Evolutionary conservation across 2,329 filamentous ascomycete genomes (phyloP), one percentile per base, ranked within the genome.

Genomic region (Fusarium anthophilum): DNA sequence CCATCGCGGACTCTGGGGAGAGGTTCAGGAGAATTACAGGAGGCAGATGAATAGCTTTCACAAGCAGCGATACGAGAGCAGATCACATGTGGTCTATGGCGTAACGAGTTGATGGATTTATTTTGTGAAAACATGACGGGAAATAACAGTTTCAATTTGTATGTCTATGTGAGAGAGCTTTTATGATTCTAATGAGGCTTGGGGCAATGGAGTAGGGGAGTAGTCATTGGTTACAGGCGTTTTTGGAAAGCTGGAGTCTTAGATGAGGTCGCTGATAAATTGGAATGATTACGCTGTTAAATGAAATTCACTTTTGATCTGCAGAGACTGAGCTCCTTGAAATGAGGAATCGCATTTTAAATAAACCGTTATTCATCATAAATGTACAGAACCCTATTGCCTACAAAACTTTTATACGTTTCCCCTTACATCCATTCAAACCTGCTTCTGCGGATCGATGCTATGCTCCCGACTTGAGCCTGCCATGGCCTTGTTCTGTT

Each of bases 11-110:
- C 61, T 80, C 6, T 77, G 80, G 50, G 80, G 80, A 1, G 66
- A 80, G 35, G 80, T 81, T 14, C 77, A 79, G 61, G 78, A 81
- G 58, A 64, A 63, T 17, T 75, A 80, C 37, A 75, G 80, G 50
- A 76, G 67, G 48, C 71, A 78, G 70, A 66, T 71, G 47, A 77
- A 70, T 13, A 63, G 54, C 11, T 79, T 76, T 45, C 70, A 79
- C 48, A 63, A 66, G 44, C 62, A 68, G 39, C 69, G 76, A 41
- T 73, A 71, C 22, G 77, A 72, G 44, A 66, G 64, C 1, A 77
- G 73, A 26, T 57, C 76, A 5, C 76, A 79, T n/a, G 75, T 79
- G 39, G 74, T 75, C 7, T 65, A 73, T 24, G 73, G 73, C 5
- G 60, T 75, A 15, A 71, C 60, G 35, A 68, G 45, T 58, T 75